These are phyloP conservation scores for Agaricus bisporus DNA, from an alignment of 768 basidiomycete species.

Conservation along the genomic window DNA sequence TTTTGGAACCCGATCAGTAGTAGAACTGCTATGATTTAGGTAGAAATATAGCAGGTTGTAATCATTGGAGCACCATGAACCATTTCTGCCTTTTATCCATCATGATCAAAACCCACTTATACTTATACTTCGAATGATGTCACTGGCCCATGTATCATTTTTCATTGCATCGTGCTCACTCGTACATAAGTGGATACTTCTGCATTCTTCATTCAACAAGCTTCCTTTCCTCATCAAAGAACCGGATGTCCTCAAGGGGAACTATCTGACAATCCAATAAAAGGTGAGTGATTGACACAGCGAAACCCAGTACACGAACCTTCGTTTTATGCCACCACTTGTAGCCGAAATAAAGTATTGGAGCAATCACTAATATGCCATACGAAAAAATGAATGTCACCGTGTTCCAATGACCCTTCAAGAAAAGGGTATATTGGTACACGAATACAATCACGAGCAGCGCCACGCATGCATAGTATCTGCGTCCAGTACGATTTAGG, in stretches of 20 bases:
- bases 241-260: not conserved
- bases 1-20: no score
- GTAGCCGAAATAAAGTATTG: constrained; percentile 39
- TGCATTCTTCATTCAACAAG: not conserved
- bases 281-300: not conserved
- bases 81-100: no score
- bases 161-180: no score
- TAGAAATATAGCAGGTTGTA: no score
- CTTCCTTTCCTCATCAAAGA: constrained; percentile 2
- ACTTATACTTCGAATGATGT: no score
- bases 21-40: no score
- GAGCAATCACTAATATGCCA: constrained; percentile 35
- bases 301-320: constrained; percentile 19
- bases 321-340: constrained; percentile 34
- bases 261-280: not conserved
- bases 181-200: not conserved
- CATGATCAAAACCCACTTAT: no score
- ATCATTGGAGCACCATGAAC: no score
- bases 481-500: constrained; percentile 10
- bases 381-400: constrained; percentile 46
- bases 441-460: constrained; percentile 41
- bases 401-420: constrained; percentile 41
- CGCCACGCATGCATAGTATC: constrained; percentile 38
- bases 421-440: constrained; percentile 44
- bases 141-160: no score